Base-by-base conservation (phyloP, 176 grass and related monocot genomes). In the Bonia amplexicaulis region DNA sequence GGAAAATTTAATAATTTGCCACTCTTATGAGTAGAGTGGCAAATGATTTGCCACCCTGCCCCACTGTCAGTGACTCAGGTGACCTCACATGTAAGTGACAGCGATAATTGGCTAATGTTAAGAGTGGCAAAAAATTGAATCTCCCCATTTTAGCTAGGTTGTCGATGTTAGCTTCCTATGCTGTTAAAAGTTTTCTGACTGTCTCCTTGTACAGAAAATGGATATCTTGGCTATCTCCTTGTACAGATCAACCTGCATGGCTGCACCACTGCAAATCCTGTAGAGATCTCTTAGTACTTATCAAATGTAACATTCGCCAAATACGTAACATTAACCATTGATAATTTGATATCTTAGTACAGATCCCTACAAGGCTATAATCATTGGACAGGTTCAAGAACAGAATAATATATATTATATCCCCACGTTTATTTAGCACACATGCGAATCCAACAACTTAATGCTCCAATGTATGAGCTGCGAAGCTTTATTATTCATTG, bases 401-500 rank as follows among this genome's bases (percentile, higher is more conserved):
- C 17, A 29, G 23, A 53, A 22, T 29, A 42, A 49, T 40, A 8
- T 51, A 12, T 59, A 48, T 25, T 45, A 42, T 45, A n/a, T 23
- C 19, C 41, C 12, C 87, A 79, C 75, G 81, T 89, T 88, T 88
- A 39, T 84, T 70, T 63, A 49, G 66, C 66, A 72, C 25, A 27
- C 26, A 82, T 82, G 70, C 71, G 46, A 47, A 89, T 89, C 58
- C 48, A 84, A 73, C 87, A 47, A 79, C 48, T 11, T 73, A 15
- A 13, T 57, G 13, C 61, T 66, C 69, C 69, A 23, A 74, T 31
- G 17, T 49, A 54, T 72, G 66, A 78, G 66, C 57, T 39, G 81
- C 16, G 44, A 46, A 88, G 44, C 13, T 12, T 79, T 78, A 55
- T 61, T 61, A 79, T 73, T 61, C 87, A 84, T 66, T 72, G 71